Evolutionary conservation across 371 early-diverging fungal species (phyloP), one percentile per base, ranked within the genome.

Genomic region (Mortierella sp.): DNA sequence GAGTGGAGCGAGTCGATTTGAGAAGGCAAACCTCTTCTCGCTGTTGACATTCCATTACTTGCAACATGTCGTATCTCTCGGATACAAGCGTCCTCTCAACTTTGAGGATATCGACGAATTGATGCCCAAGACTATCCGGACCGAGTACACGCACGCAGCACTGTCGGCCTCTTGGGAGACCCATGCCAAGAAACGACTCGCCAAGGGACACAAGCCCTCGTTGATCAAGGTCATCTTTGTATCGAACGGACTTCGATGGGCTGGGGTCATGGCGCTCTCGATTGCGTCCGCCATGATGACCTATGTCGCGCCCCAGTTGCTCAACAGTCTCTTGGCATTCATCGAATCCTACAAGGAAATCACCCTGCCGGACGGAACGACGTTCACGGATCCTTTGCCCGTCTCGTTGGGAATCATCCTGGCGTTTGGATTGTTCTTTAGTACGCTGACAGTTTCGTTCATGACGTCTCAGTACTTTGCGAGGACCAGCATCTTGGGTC

Each of bases 1-100:
- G 43, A 73, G 67, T 50, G 55, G 39, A 4, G 74, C 61, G 1
- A 73, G 70, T 24, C 53, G 50, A 40, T 79, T 66, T 40, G 79
- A 79, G 19, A 73, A 74, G 63, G 79, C 79, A 24, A 79, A 79
- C 29, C 55, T 73, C 19, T 79, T 73, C 34, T 79, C 79, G 5
- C 53, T 74, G 11, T 3, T 70, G 22, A 69, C 64, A 4, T 79
- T 73, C 37, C 73, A 74, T 39, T 79, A 65, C 40, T 41, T 79
- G 39, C 74, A 73, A 34, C 16, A 53, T 14, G 31, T 58, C 16
- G 70, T 79, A 11, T 55, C 74, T 0, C 53, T 79, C 19, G 79
- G 79, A 2, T 74, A 73, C 64, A 68, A 74, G 47, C 69, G 74
- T 2, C 79, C 79, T 1, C 74, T 79, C 14, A 39, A 24, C 14